phyloP scores from a whole-genome alignment of 2,329 filamentous ascomycete species.

The Aureobasidium sp. region DNA sequence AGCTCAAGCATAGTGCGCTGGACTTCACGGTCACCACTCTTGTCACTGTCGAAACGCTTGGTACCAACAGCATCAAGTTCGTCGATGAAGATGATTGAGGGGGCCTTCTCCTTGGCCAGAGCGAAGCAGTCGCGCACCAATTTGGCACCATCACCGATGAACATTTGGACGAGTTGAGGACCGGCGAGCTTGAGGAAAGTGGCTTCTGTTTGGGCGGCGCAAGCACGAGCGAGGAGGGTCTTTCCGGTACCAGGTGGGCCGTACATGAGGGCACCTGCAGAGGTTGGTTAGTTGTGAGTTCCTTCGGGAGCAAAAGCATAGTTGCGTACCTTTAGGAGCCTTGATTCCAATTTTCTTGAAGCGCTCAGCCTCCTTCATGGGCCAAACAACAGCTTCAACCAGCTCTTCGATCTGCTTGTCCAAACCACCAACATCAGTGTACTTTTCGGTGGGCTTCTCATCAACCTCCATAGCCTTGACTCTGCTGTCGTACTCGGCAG shows the following conservation, averaged over 20 bases:
- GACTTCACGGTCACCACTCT: slow-evolving; percentile 94
- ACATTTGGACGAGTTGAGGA: slow-evolving; percentile 98
- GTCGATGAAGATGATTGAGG: slow-evolving; percentile 99
- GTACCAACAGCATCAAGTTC: slow-evolving; percentile 97
- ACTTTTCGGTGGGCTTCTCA: slow-evolving; percentile 98
- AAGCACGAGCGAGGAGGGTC: slow-evolving; percentile 87
- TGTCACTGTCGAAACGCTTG: slow-evolving; percentile 97
- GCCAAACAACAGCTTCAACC: slow-evolving; percentile 97
- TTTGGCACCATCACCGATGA: slow-evolving; percentile 97
- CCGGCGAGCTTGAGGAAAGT: slow-evolving; percentile 98
- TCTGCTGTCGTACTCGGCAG: slow-evolving; percentile 95
- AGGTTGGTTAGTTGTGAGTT: slow-evolving; percentile 11
- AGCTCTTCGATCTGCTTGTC: slow-evolving; percentile 99
- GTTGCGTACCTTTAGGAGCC: slow-evolving; percentile 78
- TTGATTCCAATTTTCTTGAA: slow-evolving; percentile 99
- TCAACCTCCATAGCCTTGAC: slow-evolving; percentile 99
- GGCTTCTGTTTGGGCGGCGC: slow-evolving; percentile 93
- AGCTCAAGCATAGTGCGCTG: slow-evolving; percentile 98
- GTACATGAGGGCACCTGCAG: slow-evolving; percentile 89
- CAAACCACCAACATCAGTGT: slow-evolving; percentile 92
- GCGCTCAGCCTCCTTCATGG: slow-evolving; percentile 98
- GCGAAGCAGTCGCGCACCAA: slow-evolving; percentile 96
- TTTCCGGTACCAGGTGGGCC: slow-evolving; percentile 86
- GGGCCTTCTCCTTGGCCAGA: slow-evolving; percentile 95
- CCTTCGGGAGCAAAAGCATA: not conserved